Evolutionary conservation across 345 rosid species (phyloP).

Genomic region (Gossypium turneri): DNA sequence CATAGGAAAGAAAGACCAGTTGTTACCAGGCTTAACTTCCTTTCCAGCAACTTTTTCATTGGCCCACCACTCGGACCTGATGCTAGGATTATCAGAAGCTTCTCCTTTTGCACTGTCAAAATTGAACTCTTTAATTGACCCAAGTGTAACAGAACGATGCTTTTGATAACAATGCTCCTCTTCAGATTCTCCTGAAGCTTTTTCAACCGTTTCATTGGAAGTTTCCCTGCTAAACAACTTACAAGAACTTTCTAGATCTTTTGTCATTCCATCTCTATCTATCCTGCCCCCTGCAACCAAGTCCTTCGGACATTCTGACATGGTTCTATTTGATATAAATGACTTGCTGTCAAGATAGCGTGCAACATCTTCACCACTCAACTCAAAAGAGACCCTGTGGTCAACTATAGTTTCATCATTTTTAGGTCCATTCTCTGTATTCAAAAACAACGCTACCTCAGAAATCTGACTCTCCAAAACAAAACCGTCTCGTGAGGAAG

Average conservation of each 20-base stretch:
- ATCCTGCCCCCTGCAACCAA: slow-evolving; percentile 13
- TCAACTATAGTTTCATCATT: slow-evolving; percentile 34
- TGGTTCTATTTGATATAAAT: slow-evolving; percentile 28
- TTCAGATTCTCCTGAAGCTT: slow-evolving; percentile 41
- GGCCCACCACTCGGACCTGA: slow-evolving; percentile 81
- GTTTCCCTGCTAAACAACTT: slow-evolving; percentile 26
- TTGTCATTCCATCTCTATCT: slow-evolving; percentile 19
- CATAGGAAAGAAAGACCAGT: slow-evolving; percentile 84
- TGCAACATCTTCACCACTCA: slow-evolving; percentile 92
- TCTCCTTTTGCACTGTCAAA: slow-evolving; percentile 64
- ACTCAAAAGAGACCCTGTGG: slow-evolving; percentile 87
- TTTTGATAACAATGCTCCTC: slow-evolving; percentile 44
- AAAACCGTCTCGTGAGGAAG: slow-evolving; percentile 35
- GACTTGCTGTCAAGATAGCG: slow-evolving; percentile 73
- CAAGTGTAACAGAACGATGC: slow-evolving; percentile 58
- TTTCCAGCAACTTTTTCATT: slow-evolving; percentile 68
- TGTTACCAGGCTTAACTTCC: slow-evolving; percentile 47
- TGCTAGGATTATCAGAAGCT: slow-evolving; percentile 34
- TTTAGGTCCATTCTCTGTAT: slow-evolving; percentile 43
- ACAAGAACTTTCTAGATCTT: slow-evolving; percentile 17
- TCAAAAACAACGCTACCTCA: slow-evolving; percentile 45
- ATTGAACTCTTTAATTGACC: slow-evolving; percentile 82
- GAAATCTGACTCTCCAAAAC: slow-evolving; percentile 36
- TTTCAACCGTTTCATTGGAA: slow-evolving; percentile 28
- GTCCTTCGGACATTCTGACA: slow-evolving; percentile 31